phyloP scores from a whole-genome alignment of 148 eudicot species.

The Rhododendron griersonianum region DNA sequence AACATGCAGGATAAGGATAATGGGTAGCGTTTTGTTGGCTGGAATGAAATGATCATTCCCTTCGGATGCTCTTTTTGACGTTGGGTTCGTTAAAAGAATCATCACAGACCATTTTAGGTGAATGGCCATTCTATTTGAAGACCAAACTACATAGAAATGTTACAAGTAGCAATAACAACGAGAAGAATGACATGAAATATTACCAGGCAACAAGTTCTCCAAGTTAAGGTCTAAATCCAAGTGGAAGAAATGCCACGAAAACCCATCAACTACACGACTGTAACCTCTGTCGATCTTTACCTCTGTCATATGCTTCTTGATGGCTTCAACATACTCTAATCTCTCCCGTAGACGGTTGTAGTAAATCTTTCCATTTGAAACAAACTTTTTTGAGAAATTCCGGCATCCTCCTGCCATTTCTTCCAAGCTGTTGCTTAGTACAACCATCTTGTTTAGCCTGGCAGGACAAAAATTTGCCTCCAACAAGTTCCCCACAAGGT shows the following conservation, averaged over 20 bases:
- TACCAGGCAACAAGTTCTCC: neutral
- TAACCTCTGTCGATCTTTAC: neutral
- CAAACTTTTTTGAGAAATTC: neutral
- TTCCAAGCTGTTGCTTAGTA: neutral
- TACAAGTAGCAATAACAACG: neutral
- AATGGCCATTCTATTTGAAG: neutral
- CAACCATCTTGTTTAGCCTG: neutral
- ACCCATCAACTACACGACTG: neutral
- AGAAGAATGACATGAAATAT: neutral
- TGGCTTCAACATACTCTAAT: constrained; percentile 4
- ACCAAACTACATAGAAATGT: neutral
- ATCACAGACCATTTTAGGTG: neutral
- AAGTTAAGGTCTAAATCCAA: neutral
- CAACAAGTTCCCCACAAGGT: neutral
- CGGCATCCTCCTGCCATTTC: neutral
- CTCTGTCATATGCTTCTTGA: neutral
- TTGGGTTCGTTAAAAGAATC: neutral
- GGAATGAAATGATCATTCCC: neutral
- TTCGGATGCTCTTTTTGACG: neutral
- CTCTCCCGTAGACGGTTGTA: neutral
- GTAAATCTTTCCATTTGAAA: neutral
- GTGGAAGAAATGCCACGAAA: constrained; percentile 8
- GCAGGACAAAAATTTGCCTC: constrained; percentile 4
- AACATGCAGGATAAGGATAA: neutral
- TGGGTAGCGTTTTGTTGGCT: neutral